Evolutionary conservation across 1,284 basidiomycete genomes (phyloP).

Genomic region (Sporisorium scitamineum): DNA sequence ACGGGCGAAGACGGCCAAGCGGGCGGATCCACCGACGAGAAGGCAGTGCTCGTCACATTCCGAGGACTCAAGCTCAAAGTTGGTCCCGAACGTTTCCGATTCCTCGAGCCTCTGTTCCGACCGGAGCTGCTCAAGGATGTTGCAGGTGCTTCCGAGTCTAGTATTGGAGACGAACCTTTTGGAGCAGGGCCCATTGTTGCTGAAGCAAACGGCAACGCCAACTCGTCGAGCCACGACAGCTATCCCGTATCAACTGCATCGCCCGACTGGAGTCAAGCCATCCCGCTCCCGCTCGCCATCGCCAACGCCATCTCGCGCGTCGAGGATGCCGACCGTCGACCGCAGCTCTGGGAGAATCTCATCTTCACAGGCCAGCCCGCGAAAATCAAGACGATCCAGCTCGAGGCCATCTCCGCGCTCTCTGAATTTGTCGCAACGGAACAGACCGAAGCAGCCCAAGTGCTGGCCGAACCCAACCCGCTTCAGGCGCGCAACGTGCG

Average conservation of each 20-base stretch:
- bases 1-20: constrained; percentile 47
- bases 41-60: constrained; percentile 53
- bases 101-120: constrained; percentile 60
- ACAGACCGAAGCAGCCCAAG: constrained; percentile 55
- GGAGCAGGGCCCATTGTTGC: constrained; percentile 37
- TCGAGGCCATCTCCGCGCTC: constrained; percentile 52
- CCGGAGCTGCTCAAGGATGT: constrained; percentile 58
- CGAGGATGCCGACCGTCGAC: constrained; percentile 57
- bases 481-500: constrained; percentile 62
- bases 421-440: constrained; percentile 48
- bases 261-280: constrained; percentile 33
- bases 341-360: constrained; percentile 64
- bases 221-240: constrained; percentile 27
- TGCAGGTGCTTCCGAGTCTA: constrained; percentile 26
- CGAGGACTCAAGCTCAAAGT: constrained; percentile 60
- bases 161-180: constrained; percentile 47
- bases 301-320: constrained; percentile 46
- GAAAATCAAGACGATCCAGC: constrained; percentile 53
- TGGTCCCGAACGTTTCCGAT: constrained; percentile 55
- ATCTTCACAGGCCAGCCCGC: constrained; percentile 62
- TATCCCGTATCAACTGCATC: constrained; percentile 20
- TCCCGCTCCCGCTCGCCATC: constrained; percentile 52
- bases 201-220: background rate
- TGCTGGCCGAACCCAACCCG: constrained; percentile 59
- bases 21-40: constrained; percentile 47